Evolutionary conservation across 257 asterid genomes (phyloP).

Genomic region (Solanum appendiculatum): DNA sequence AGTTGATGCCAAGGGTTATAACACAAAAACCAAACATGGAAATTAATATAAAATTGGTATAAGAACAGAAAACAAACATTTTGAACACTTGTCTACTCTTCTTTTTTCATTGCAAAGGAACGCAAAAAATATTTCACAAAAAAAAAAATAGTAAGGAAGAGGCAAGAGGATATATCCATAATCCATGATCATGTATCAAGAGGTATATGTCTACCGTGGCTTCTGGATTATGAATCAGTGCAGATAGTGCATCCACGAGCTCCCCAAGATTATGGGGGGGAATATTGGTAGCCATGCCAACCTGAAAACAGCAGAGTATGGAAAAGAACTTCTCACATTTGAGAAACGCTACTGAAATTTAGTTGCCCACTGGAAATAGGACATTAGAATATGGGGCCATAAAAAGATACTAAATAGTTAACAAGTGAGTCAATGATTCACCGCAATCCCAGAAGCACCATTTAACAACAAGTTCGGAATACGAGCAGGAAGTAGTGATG

Average conservation of each 20-base stretch:
- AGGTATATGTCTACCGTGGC: constrained; percentile 58
- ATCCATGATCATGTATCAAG: neutral
- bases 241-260: constrained; percentile 87
- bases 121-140: neutral
- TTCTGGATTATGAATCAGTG: constrained; percentile 87
- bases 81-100: neutral
- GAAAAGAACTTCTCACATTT: neutral
- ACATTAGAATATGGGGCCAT: neutral
- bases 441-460: constrained; percentile 99
- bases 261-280: constrained; percentile 99
- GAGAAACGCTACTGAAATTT: neutral
- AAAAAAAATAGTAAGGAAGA: neutral
- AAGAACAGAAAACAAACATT: neutral
- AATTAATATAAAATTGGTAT: neutral
- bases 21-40: neutral
- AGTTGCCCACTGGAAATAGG: neutral
- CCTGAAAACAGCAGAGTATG: constrained; percentile 37
- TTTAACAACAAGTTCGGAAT: constrained; percentile 76
- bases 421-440: constrained; percentile 22
- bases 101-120: neutral
- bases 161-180: neutral
- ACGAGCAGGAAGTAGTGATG: constrained; percentile 97
- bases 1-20: neutral
- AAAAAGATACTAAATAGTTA: neutral
- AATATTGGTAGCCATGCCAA: constrained; percentile 98